These are phyloP conservation scores for Exophiala sp. DNA, from an alignment of 2,329 filamentous ascomycete species.

Conservation along the genomic window DNA sequence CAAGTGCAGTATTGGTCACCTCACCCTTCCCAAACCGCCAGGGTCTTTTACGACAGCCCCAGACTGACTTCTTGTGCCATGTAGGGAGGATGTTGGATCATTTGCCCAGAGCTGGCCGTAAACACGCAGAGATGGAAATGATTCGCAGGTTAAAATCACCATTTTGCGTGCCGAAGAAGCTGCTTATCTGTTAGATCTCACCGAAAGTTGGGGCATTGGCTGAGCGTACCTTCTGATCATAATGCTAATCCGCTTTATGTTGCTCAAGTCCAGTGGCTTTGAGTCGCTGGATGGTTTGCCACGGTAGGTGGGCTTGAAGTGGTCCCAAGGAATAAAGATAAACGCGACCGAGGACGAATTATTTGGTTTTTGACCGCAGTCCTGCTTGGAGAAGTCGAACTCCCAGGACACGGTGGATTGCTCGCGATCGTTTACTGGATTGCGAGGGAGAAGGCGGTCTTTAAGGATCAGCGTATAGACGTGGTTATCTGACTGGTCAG, in stretches of 20 bases:
- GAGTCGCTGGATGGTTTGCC: constrained; percentile 58
- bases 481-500: constrained; percentile 53
- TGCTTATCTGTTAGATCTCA: constrained; percentile 33
- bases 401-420: constrained; percentile 69
- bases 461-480: constrained; percentile 70
- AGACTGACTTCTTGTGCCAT: too few species aligned
- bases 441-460: constrained; percentile 55
- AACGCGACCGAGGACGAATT: constrained; percentile 25
- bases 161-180: constrained; percentile 69
- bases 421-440: constrained; percentile 60
- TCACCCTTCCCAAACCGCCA: too few species aligned
- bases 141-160: constrained; percentile 51
- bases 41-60: neutral
- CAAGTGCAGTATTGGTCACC: too few species aligned
- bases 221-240: constrained; percentile 69
- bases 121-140: constrained; percentile 11
- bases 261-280: constrained; percentile 51
- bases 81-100: neutral
- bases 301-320: constrained; percentile 66
- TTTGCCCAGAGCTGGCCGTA: neutral
- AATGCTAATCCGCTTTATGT: constrained; percentile 62
- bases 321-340: constrained; percentile 57
- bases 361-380: constrained; percentile 19
- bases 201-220: constrained; percentile 9
- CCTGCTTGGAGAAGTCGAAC: constrained; percentile 52